phyloP scores from a whole-genome alignment of 805 yeast genomes.

The Cyberlindnera veronae region DNA sequence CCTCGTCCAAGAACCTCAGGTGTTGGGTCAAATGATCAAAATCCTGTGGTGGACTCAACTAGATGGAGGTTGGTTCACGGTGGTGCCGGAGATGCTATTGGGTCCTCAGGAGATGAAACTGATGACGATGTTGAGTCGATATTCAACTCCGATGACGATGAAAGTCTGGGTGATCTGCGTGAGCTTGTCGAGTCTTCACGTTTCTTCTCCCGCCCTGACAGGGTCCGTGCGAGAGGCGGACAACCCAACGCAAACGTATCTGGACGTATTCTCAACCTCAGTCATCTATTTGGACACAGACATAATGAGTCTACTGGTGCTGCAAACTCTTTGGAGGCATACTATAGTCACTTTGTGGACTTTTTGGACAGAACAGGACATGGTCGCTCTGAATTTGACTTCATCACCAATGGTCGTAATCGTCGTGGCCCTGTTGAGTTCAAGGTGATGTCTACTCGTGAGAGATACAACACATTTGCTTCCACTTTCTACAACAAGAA shows the following conservation, averaged over 20 bases:
- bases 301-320: not conserved
- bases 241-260: slow-evolving; percentile 18
- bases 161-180: slow-evolving; percentile 16
- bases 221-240: slow-evolving; percentile 22
- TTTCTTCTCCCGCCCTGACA: slow-evolving; percentile 4
- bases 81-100: slow-evolving; percentile 25
- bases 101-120: no score
- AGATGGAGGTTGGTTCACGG: slow-evolving; percentile 18
- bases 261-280: not conserved
- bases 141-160: slow-evolving; percentile 18
- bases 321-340: slow-evolving; percentile 4
- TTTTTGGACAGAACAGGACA: slow-evolving; percentile 8
- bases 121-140: slow-evolving; percentile 13
- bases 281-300: slow-evolving; percentile 4
- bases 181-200: slow-evolving; percentile 1
- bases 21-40: slow-evolving; percentile 6
- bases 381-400: slow-evolving; percentile 3
- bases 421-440: slow-evolving; percentile 13
- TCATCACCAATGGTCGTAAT: slow-evolving; percentile 6
- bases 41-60: slow-evolving; percentile 5
- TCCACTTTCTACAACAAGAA: slow-evolving; percentile 47
- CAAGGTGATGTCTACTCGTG: slow-evolving; percentile 43
- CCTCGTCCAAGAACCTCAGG: not conserved
- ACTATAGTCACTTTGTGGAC: slow-evolving; percentile 14
- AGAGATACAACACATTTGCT: slow-evolving; percentile 65